Evolutionary conservation across 2,329 filamentous ascomycete species (phyloP).

Genomic region (Dactylellina parvicollis): DNA sequence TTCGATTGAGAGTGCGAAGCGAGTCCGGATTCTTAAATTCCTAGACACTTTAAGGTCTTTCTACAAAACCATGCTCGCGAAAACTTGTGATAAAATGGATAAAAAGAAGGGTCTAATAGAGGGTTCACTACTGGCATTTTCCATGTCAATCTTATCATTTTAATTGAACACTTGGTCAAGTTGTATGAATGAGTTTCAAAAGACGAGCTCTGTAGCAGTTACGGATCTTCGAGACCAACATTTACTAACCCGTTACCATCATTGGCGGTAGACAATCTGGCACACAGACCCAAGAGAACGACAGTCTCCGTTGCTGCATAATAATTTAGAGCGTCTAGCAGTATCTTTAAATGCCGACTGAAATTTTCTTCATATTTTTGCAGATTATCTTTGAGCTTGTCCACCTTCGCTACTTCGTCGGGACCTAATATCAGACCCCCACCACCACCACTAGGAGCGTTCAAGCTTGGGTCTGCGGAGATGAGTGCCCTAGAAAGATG

Average conservation of each 20-base stretch:
- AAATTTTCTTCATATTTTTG: slow-evolving; percentile 95
- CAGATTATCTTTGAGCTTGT: slow-evolving; percentile 85
- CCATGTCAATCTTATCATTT: too few species aligned
- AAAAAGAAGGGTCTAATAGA: too few species aligned
- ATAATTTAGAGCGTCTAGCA: slow-evolving; percentile 94
- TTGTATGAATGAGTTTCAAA: too few species aligned
- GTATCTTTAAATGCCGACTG: slow-evolving; percentile 86
- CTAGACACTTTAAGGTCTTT: too few species aligned
- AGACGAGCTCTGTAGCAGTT: not conserved
- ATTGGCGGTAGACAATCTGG: slow-evolving; percentile 80
- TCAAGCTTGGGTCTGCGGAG: slow-evolving; percentile 77
- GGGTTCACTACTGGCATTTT: too few species aligned
- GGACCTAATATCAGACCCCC: slow-evolving; percentile 39
- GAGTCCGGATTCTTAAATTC: too few species aligned
- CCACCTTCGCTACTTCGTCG: slow-evolving; percentile 66
- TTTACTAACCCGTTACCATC: slow-evolving; percentile 71
- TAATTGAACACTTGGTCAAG: too few species aligned
- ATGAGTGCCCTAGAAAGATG: slow-evolving; percentile 86
- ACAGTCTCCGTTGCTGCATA: slow-evolving; percentile 98
- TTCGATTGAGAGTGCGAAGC: too few species aligned
- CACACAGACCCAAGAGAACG: slow-evolving; percentile 87
- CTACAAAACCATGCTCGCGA: too few species aligned
- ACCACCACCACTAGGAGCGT: slow-evolving; percentile 50
- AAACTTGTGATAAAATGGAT: too few species aligned
- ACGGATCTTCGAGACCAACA: slow-evolving; percentile 34